Evolutionary conservation across 805 yeast genomes (phyloP).

Genomic region (Saccharomycopsis sp.): DNA sequence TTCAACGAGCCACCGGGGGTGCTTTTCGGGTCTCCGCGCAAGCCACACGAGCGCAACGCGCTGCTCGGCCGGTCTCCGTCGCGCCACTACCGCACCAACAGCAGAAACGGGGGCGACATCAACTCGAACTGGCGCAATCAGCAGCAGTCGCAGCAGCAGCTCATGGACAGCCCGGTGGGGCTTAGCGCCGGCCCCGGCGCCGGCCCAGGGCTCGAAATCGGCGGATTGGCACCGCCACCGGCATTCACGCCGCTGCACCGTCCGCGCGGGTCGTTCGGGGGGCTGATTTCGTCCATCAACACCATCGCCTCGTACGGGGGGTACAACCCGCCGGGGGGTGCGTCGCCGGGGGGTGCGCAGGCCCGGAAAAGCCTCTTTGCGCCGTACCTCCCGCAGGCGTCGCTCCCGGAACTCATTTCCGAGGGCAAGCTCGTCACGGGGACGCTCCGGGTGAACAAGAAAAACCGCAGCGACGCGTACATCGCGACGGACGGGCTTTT

Average conservation of each 20-base stretch:
- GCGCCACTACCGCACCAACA: slow-evolving; percentile 34
- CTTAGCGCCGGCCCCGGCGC: slow-evolving; percentile 31
- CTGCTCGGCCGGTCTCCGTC: slow-evolving; percentile 34
- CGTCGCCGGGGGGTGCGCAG: slow-evolving; percentile 33
- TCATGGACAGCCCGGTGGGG: slow-evolving; percentile 5
- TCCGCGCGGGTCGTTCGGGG: slow-evolving; percentile 62
- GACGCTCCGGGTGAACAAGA: slow-evolving; percentile 86
- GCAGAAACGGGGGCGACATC: slow-evolving; percentile 38
- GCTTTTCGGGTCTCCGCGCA: slow-evolving; percentile 9
- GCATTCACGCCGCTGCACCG: slow-evolving; percentile 74
- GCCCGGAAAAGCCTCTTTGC: slow-evolving; percentile 81
- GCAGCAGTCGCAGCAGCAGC: slow-evolving; percentile 31
- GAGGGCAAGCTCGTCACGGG: slow-evolving; percentile 94
- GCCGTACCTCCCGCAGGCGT: slow-evolving; percentile 90
- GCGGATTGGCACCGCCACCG: slow-evolving; percentile 62
- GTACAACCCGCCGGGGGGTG: slow-evolving; percentile 23
- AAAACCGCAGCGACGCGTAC: slow-evolving; percentile 95
- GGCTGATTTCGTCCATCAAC: slow-evolving; percentile 46
- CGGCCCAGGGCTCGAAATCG: slow-evolving; percentile 33
- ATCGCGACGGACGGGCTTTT: slow-evolving; percentile 94
- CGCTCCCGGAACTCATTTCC: slow-evolving; percentile 79
- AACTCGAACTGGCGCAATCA: slow-evolving; percentile 64
- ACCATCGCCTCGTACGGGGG: slow-evolving; percentile 19
- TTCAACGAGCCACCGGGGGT: slow-evolving; percentile 30
- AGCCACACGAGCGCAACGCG: slow-evolving; percentile 12